Percentiles rank a stretch among this genome's conserved stretches.
These are phyloP conservation scores for Epichloe festucae DNA, from an alignment of 2,329 filamentous ascomycete species.

Conservation along the genomic window DNA sequence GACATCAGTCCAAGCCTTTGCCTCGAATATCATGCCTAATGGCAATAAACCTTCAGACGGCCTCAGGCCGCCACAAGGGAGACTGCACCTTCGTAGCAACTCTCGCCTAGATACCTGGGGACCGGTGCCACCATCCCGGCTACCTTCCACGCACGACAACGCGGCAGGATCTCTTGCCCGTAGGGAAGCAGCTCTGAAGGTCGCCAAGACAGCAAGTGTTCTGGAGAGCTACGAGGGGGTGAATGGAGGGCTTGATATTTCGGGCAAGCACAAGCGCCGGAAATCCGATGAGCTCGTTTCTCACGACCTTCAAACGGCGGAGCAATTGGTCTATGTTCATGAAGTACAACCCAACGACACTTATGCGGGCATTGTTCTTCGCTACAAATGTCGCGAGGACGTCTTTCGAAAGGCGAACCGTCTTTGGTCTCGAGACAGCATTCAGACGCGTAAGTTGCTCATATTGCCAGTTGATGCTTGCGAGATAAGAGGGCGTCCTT, in stretches of 20 bases:
- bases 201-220: conserved; percentile 44
- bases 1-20: conserved; percentile 42
- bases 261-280: conserved; percentile 48
- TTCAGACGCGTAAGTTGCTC: conserved; percentile 71
- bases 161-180: conserved; percentile 40
- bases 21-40: conserved; percentile 28
- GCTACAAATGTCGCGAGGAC: conserved; percentile 76
- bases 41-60: conserved; percentile 10
- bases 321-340: conserved; percentile 84
- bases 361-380: conserved; percentile 79
- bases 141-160: conserved; percentile 32
- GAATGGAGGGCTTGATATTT: conserved; percentile 42
- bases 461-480: conserved; percentile 84
- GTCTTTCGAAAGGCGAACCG: conserved; percentile 79
- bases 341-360: conserved; percentile 73
- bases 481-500: conserved; percentile 62
- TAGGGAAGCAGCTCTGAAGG: conserved; percentile 40
- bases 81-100: conserved; percentile 5
- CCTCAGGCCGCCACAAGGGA: not conserved
- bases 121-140: conserved; percentile 29
- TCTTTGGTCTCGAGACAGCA: conserved; percentile 86
- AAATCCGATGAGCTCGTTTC: conserved; percentile 50
- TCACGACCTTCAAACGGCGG: conserved; percentile 47
- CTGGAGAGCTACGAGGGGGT: conserved; percentile 49
- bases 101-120: conserved; percentile 30